Evolutionary conservation across 331 rosid species (phyloP).

Genomic region (Spiraea crenata): DNA sequence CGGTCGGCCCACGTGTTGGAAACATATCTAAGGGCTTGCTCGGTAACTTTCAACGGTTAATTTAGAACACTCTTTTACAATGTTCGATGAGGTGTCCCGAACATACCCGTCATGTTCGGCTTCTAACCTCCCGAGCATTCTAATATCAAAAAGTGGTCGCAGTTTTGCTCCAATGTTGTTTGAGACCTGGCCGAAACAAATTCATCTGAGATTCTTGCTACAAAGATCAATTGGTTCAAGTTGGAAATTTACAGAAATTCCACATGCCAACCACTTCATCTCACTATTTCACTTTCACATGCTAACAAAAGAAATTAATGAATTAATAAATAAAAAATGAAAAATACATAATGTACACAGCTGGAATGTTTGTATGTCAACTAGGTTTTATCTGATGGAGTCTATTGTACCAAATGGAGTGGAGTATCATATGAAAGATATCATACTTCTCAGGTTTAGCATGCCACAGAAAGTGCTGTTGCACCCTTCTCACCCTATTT

Average conservation of each 20-base stretch:
- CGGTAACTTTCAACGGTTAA: neutral
- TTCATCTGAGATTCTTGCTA: neutral
- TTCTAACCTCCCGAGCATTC: too few relatives aligned
- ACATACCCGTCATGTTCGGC: too few relatives aligned
- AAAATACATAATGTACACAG: neutral
- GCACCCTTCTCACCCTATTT: conserved; percentile 74
- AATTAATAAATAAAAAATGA: neutral
- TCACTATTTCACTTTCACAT: neutral
- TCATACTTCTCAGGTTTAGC: conserved; percentile 74
- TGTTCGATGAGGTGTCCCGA: too few relatives aligned
- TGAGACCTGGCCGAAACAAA: neutral
- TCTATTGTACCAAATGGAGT: conserved; percentile 85
- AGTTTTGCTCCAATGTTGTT: too few relatives aligned
- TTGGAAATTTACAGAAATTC: too few relatives aligned
- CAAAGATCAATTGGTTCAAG: too few relatives aligned
- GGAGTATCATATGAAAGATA: conserved; percentile 88
- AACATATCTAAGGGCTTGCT: neutral
- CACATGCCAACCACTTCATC: neutral
- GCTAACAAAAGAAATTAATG: neutral
- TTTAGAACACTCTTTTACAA: neutral
- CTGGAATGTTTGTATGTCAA: conserved; percentile 22
- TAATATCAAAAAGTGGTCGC: too few relatives aligned
- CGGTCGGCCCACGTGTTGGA: conserved; percentile 30
- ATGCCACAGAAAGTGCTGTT: conserved; percentile 90
- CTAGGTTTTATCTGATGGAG: conserved; percentile 44